Conservation (phyloP, 495 filamentous ascomycete species). For the Haplographium delicatum region DNA sequence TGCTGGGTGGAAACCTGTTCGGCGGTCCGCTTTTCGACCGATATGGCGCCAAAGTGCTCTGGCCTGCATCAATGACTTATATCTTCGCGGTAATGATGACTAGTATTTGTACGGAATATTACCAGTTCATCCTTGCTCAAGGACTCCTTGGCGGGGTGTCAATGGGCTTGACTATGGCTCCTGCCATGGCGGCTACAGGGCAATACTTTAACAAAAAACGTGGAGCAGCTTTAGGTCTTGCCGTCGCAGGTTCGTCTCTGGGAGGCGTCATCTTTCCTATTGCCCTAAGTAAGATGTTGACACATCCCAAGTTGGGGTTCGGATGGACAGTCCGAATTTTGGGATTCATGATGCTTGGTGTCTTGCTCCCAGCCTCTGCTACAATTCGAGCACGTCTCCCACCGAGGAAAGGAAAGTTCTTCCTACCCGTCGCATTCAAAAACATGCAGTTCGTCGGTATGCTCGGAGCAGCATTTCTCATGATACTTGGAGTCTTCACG, state of each 20-base stretch:
- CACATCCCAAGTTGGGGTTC: constrained; percentile 39
- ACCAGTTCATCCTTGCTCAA: constrained; percentile 73
- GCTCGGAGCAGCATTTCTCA: constrained; percentile 23
- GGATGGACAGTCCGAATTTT: constrained; percentile 56
- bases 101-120: constrained; percentile 57
- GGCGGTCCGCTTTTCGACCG: constrained; percentile 23
- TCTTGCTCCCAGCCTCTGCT: constrained; percentile 38
- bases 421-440: constrained; percentile 37
- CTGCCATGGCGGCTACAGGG: constrained; percentile 59
- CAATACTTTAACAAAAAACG: constrained; percentile 66
- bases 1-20: constrained; percentile 15
- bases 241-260: constrained; percentile 59
- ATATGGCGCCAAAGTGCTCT: constrained; percentile 21
- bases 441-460: constrained; percentile 24
- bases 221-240: constrained; percentile 64
- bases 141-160: constrained; percentile 68
- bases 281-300: constrained; percentile 16
- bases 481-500: constrained; percentile 48
- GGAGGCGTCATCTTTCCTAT: constrained; percentile 68
- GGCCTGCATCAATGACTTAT: constrained; percentile 34
- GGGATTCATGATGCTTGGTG: constrained; percentile 50
- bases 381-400: constrained; percentile 41
- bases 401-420: constrained; percentile 36
- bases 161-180: constrained; percentile 68
- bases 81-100: constrained; percentile 66